A percentile compares a stretch with the other conserved stretches of the same genome.
Conservation (phyloP, 208 protist species). For the Leishmania tropica region DNA sequence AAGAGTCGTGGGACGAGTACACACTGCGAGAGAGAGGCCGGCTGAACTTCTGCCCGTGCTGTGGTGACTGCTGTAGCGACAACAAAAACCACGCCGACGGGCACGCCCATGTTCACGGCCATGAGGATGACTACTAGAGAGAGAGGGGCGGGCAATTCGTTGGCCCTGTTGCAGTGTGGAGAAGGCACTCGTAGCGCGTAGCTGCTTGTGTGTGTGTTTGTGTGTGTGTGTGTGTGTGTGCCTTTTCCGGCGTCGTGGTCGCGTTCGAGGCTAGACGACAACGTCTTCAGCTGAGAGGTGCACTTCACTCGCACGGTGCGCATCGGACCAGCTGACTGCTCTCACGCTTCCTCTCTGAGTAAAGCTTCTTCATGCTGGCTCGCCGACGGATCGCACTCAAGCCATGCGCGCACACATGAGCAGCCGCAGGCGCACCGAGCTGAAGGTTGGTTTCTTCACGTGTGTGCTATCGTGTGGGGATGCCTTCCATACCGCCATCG, state of each 20-base stretch:
- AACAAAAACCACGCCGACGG: not conserved
- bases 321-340: not conserved
- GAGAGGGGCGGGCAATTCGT: not conserved
- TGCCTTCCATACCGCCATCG: not conserved
- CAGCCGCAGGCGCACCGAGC: not conserved
- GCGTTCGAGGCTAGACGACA: not conserved
- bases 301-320: not conserved
- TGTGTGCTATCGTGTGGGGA: not conserved
- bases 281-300: not conserved
- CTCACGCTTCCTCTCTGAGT: not conserved
- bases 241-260: not conserved
- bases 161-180: not conserved
- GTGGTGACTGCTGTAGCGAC: slow-evolving; percentile 43
- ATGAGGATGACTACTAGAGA: slow-evolving; percentile 18
- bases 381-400: not conserved
- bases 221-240: not conserved
- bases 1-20: slow-evolving; percentile 73
- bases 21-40: slow-evolving; percentile 61
- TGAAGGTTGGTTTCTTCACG: not conserved
- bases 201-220: not conserved
- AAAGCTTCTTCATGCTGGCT: not conserved
- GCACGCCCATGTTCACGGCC: slow-evolving; percentile 28
- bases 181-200: not conserved
- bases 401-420: not conserved
- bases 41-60: slow-evolving; percentile 87